Evolutionary conservation across 495 filamentous ascomycete species (phyloP), one percentile per base, ranked within the genome.

Genomic region (Neurospora sp.): DNA sequence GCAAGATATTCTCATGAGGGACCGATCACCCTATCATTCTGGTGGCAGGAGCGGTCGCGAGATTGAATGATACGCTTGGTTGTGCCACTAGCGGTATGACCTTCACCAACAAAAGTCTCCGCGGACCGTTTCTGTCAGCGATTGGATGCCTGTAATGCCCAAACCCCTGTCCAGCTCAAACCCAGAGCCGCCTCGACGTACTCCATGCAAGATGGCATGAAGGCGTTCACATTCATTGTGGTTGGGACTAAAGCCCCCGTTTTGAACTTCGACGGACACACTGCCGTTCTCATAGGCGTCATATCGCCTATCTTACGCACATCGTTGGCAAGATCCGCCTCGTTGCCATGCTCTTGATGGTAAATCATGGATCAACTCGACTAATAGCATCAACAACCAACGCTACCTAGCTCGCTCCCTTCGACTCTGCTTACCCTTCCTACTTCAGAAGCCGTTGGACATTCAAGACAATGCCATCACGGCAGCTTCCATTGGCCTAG

Each of bases 151-250:
- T 70, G 27, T 39, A 54, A 62, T 44, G 69, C 20, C 42, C 71
- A 12, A 70, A 77, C 74, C 79, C 79, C 76, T 80, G 79, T 80
- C 77, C 77, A 81, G 78, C 79, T 76, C 75, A 80, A 80, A 77
- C 76, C 49, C 72, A 72, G 77, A 79, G 78, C 79, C 78, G 76
- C 78, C 42, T 75, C 62, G 66, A 76, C 72, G 69, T 44, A 69
- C 35, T 38, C 31, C 23, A 74, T 75, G 73, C 74, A 72, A 46
- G 71, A 73, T 73, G 72, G 72, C 72, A 72, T 54, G 37, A 60
- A 46, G 73, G 14, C 20, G 70, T 39, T 46, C 46, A 74, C 70
- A 60, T 16, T 42, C 60, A 49, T 49, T 46, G 39, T 31, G 39
- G 69, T 41, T 62, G 62, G 39, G 41, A 40, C 72, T 73, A 12